phyloP scores from a whole-genome alignment of 2,329 filamentous ascomycete genomes.

The Zymoseptoria passerinii region DNA sequence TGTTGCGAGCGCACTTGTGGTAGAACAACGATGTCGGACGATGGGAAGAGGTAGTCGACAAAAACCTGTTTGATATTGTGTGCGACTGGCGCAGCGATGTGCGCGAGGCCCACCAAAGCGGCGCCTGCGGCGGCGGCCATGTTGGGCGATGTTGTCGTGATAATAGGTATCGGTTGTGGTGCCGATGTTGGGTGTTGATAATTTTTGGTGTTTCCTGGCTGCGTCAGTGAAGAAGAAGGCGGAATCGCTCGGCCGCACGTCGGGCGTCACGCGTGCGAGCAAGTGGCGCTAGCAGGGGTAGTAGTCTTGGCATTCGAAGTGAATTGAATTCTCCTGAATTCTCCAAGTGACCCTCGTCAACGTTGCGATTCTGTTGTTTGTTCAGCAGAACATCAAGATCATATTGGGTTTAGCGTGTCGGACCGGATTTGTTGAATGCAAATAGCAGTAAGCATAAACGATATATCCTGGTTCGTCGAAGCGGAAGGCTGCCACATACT shows the following conservation, averaged over 20 bases:
- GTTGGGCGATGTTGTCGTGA: background rate
- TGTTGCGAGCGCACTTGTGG: background rate
- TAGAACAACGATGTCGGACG: background rate
- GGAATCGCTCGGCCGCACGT: background rate
- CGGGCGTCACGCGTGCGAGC: background rate
- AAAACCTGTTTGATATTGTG: background rate
- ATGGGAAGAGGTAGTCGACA: background rate
- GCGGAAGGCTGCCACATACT: no score
- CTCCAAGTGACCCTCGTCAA: no score
- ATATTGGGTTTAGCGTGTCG: no score
- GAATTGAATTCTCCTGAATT: background rate
- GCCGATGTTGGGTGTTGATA: background rate
- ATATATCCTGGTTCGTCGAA: no score
- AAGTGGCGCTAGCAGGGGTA: background rate
- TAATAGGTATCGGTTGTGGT: background rate
- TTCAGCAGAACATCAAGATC: no score
- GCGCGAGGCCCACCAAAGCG: background rate
- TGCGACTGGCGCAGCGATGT: background rate
- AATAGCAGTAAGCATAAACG: no score
- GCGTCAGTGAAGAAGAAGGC: background rate
- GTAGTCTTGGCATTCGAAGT: background rate
- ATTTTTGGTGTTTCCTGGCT: background rate
- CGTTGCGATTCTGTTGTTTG: no score
- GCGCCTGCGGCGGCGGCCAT: background rate
- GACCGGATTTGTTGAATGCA: no score